Evolutionary conservation across 306 rosid genomes (phyloP).

Genomic region (Corylus avellana): DNA sequence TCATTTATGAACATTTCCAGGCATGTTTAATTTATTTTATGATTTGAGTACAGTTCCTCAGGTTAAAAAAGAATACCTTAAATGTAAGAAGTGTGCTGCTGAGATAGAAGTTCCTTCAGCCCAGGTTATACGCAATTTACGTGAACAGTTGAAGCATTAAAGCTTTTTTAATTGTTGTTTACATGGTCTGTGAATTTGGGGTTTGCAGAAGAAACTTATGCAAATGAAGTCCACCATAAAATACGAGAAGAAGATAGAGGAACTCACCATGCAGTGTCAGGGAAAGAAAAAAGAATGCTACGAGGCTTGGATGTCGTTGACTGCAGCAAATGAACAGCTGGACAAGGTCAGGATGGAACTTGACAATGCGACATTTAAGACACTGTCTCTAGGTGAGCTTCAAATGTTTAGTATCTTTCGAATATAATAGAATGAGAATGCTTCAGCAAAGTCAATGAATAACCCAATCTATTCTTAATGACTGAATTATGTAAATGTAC

Average conservation of each 20-base stretch:
- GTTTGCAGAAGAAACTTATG: conserved; percentile 65
- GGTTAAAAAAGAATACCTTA: conserved; percentile 44
- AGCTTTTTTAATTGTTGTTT: conserved; percentile 33
- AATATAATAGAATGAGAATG: background rate
- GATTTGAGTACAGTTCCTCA: conserved; percentile 50
- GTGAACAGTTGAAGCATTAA: conserved; percentile 20
- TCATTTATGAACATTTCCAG: background rate
- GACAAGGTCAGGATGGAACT: conserved; percentile 72
- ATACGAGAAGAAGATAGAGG: conserved; percentile 71
- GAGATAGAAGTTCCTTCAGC: conserved; percentile 67
- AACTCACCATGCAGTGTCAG: conserved; percentile 64
- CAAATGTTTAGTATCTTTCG: conserved; percentile 4
- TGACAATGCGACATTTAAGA: conserved; percentile 69
- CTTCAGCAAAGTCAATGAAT: conserved; percentile 1
- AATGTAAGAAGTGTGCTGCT: conserved; percentile 60
- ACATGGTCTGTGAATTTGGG: conserved; percentile 26
- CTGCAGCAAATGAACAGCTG: conserved; percentile 66
- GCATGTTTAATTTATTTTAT: background rate
- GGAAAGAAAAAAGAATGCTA: conserved; percentile 79
- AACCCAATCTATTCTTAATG: background rate
- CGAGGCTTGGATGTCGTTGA: conserved; percentile 90
- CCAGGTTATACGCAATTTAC: conserved; percentile 56
- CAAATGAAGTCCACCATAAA: conserved; percentile 62
- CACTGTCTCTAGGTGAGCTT: conserved; percentile 56
- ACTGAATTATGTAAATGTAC: conserved; percentile 21